Evolutionary conservation across 306 rosid species (phyloP), one percentile per base, ranked within the genome.

Genomic region (Lathyrus tuberosus): DNA sequence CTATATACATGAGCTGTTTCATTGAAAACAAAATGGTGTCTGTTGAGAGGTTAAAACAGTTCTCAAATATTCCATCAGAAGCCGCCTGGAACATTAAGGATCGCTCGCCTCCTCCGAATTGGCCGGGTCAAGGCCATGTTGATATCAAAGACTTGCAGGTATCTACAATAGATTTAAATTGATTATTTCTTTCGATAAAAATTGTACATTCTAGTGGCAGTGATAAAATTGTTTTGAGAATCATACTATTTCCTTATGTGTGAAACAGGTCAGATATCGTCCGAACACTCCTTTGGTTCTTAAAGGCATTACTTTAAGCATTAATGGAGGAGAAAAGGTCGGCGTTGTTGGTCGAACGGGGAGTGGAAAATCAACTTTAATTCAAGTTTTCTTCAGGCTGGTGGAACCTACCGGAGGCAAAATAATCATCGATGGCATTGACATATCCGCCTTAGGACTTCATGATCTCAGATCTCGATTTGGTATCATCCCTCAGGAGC

Each of bases 401-500:
- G 97, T 94, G 63, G 99, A 94, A 77, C 97, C 99, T 62, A 72
- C 95, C 2, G 97, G 88, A 66, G 99, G 99, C 43, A 87, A 59
- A 73, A 90, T 94, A 57, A 83, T 91, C 62, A 84, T 94, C 8
- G 99, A 94, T 10, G 95, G 83, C 78, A 82, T 94, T 15, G 99
- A 94, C 80, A 91, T 83, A 56, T 52, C 82, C 8, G 63, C 38
- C 13, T 68, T 94, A 26, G 99, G 99, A 11, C 99, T 94, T 81
- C 99, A 94, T 60, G 96, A 94, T 72, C 88, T 94, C 17, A 78
- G 98, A 71, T 90, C 98, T 52, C 87, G 99, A 5, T 91, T 94
- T 3, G 95, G 99, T 20, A 94, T 91, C 82, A 94, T 94, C 73
- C 99, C 99, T 66, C 99, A 94, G 77, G 99, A 94, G 64, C 99